Percentiles rank a stretch among this genome's conserved stretches.
Conservation (phyloP, 306 rosid genomes). For the Sphenostylis stenocarpa region DNA sequence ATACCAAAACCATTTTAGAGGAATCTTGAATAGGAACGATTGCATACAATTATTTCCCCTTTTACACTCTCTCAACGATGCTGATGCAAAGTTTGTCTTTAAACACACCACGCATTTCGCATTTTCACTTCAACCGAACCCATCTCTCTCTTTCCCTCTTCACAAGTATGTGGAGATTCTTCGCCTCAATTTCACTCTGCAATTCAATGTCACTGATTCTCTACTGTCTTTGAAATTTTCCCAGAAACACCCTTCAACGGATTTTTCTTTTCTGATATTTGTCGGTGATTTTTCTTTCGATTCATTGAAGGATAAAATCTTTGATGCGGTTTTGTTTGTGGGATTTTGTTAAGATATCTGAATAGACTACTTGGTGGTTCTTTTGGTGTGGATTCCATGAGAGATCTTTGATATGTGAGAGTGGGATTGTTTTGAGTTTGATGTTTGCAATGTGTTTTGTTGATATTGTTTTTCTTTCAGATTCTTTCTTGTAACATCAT, state of each 20-base stretch:
- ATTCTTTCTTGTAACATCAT: neutral
- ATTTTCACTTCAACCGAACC: conserved; percentile 22
- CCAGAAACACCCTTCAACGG: neutral
- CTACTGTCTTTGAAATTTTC: neutral
- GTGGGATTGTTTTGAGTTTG: conserved; percentile 8
- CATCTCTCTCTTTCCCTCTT: conserved; percentile 28
- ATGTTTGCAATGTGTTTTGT: conserved; percentile 5
- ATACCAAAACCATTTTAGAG: neutral
- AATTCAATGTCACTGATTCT: conserved; percentile 3
- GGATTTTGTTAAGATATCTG: conserved; percentile 34
- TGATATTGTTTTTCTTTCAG: neutral
- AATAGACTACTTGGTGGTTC: conserved; percentile 30
- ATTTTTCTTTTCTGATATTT: neutral
- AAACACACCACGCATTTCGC: conserved; percentile 25
- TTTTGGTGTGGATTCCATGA: neutral
- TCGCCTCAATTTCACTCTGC: neutral
- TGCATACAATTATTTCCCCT: conserved; percentile 22
- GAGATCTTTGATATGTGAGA: conserved; percentile 22
- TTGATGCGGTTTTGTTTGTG: conserved; percentile 21
- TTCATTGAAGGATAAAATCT: conserved; percentile 26
- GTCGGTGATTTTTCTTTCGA: conserved; percentile 25
- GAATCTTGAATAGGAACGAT: neutral
- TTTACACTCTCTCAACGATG: conserved; percentile 27
- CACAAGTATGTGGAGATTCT: conserved; percentile 16
- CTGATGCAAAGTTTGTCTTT: conserved; percentile 57